Percentiles rank a stretch among this genome's conserved stretches.
These are phyloP conservation scores for Stromatinia cepivora DNA, from an alignment of 2,329 filamentous ascomycete genomes.

Conservation along the genomic window DNA sequence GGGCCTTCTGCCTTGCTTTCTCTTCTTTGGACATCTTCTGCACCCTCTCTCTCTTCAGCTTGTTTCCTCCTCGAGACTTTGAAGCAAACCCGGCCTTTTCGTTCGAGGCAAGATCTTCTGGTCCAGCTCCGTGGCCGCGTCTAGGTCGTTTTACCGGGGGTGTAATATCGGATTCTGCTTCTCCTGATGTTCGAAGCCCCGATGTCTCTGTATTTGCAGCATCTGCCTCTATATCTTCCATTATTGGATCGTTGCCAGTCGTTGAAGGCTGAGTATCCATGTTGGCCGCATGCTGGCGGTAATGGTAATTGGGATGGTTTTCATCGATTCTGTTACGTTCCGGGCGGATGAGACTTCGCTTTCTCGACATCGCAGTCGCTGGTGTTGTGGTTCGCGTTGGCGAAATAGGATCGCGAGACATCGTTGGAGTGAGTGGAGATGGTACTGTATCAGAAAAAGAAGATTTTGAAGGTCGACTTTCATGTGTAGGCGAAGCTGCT, in stretches of 20 bases:
- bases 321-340: conserved; percentile 83
- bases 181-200: conserved; percentile 38
- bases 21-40: conserved; percentile 66
- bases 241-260: conserved; percentile 85
- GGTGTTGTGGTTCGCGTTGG: conserved; percentile 29
- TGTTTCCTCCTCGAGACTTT: conserved; percentile 32
- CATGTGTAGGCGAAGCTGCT: conserved; percentile 42
- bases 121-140: conserved; percentile 31
- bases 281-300: conserved; percentile 89
- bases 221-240: conserved; percentile 70
- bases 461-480: conserved; percentile 57
- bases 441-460: conserved; percentile 60
- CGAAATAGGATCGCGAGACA: conserved; percentile 50
- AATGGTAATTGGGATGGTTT: conserved; percentile 93
- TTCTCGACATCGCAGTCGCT: conserved; percentile 57
- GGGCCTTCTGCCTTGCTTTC: conserved; percentile 58
- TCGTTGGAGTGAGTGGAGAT: conserved; percentile 49
- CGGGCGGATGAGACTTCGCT: conserved; percentile 84
- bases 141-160: conserved; percentile 32
- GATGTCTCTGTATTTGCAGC: conserved; percentile 37
- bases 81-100: conserved; percentile 38
- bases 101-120: conserved; percentile 29
- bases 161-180: conserved; percentile 37
- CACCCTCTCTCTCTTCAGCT: conserved; percentile 48
- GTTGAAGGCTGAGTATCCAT: conserved; percentile 89